Evolutionary conservation across 305 asterid species (phyloP).

Genomic region (Salvia sclarea): DNA sequence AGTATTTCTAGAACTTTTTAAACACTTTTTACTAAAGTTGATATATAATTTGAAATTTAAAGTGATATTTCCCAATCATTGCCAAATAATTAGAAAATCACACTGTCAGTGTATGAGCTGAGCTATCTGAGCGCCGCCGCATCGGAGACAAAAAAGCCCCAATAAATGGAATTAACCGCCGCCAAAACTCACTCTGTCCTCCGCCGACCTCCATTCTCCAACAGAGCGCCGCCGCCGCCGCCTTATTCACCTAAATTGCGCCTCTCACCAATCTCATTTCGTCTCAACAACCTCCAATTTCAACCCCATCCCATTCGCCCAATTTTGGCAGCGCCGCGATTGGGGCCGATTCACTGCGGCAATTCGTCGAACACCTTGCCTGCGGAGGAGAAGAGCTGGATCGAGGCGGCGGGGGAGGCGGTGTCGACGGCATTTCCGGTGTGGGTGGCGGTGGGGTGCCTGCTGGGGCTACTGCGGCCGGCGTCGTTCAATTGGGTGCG

Average conservation of each 20-base stretch:
- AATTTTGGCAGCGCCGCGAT: slow-evolving; percentile 30
- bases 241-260: slow-evolving; percentile 22
- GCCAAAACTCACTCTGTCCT: slow-evolving; percentile 19
- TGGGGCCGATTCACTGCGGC: slow-evolving; percentile 42
- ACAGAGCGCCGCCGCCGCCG: slow-evolving; percentile 15
- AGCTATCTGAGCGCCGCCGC: no score
- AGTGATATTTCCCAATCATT: no score
- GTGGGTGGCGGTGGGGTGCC: slow-evolving; percentile 95
- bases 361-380: slow-evolving; percentile 51
- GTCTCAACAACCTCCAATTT: slow-evolving; percentile 23
- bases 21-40: no score
- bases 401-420: slow-evolving; percentile 60
- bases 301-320: slow-evolving; percentile 33
- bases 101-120: no score
- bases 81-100: no score
- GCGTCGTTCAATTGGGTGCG: slow-evolving; percentile 74
- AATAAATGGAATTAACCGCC: slow-evolving; percentile 25
- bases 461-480: slow-evolving; percentile 69
- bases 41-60: no score
- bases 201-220: slow-evolving; percentile 26
- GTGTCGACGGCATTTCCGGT: slow-evolving; percentile 78
- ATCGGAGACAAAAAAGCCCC: no score
- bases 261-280: slow-evolving; percentile 26
- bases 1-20: no score
- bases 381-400: slow-evolving; percentile 47